Base-by-base conservation (phyloP, 441 rosid species). In the Gossypium armourianum region DNA sequence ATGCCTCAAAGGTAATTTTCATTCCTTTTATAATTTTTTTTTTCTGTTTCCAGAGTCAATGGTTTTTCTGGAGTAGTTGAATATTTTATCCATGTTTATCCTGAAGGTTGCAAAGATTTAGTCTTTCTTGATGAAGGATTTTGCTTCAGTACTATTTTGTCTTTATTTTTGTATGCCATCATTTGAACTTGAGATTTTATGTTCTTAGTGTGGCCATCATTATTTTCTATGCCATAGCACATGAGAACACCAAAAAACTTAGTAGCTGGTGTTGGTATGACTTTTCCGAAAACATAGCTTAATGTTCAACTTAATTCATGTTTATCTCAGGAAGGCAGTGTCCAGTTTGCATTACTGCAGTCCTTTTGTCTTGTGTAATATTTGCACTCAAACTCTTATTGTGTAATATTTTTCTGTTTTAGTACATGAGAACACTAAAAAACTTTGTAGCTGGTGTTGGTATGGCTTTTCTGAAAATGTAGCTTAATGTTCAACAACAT, bases 1-100 rank as follows among this genome's bases (percentile, higher is more conserved):
- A 92, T 78, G 75, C 79, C 75, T 90, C 99, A 50, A 92, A 95
- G 99, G 98, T 92, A 82, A 65, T 65, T 68, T 70, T 16, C 47
- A 28, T 67, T 67, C 70, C 13, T 47, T 21, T 40, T 40, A 36
- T 40, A 40, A 40, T 40, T 40, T 40, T 40, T 16, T 76, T 74
- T 40, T 57, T 47, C 72, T 45, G 23, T 58, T 62, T 74, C 9
- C 72, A 63, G 69, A 43, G 71, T 68, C 26, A 24, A 6, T 49
- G 24, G 20, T 69, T 10, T 54, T 56, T 16, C 45, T 75, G 55
- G 58, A 63, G 70, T 53, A 13, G 58, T 49, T 29, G 47, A 57
- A 4, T 58, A 43, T 67, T 70, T 52, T 26, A 9, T 70, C 15
- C 53, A 20, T 13, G 40, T 4, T 63, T 54, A 20, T 21, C 47